These are phyloP conservation scores for Elymus sibiricus DNA, from an alignment of 176 grass and related monocot genomes.

Conservation along the genomic window DNA sequence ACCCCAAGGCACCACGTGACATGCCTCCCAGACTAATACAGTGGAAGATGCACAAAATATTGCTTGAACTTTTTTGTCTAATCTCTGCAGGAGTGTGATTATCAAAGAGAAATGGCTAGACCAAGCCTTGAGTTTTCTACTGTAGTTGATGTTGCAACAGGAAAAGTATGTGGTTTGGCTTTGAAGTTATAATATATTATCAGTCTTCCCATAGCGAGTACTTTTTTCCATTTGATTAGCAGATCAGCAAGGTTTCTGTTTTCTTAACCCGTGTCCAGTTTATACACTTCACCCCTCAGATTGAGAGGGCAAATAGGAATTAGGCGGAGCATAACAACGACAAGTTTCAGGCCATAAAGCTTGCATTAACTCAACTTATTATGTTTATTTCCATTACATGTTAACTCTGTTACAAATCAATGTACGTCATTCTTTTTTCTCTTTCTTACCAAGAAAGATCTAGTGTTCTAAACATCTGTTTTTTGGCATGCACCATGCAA, in stretches of 20 bases:
- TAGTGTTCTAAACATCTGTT: too few relatives aligned
- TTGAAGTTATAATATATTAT: background rate
- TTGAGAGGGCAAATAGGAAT: background rate
- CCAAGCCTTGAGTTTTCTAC: constrained; percentile 64
- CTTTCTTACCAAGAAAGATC: too few relatives aligned
- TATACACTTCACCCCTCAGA: background rate
- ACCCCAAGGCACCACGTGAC: background rate
- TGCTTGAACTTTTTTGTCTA: background rate
- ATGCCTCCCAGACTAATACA: background rate
- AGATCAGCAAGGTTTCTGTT: background rate
- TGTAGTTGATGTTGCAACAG: constrained; percentile 66
- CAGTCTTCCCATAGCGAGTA: background rate
- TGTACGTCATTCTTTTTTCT: too few relatives aligned
- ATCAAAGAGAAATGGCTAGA: constrained; percentile 82
- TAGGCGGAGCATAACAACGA: background rate
- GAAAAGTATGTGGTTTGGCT: constrained; percentile 48
- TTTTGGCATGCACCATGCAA: too few relatives aligned
- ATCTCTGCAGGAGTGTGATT: constrained; percentile 79
- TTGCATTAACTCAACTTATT: too few relatives aligned
- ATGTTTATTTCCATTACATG: too few relatives aligned
- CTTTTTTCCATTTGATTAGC: background rate
- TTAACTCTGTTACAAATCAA: too few relatives aligned
- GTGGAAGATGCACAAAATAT: background rate
- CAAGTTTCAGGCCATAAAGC: background rate
- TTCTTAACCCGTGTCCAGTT: background rate